Evolutionary conservation across 202 grass and related monocot genomes (phyloP), one percentile per base, ranked within the genome.

Genomic region (Musa balbisiana): DNA sequence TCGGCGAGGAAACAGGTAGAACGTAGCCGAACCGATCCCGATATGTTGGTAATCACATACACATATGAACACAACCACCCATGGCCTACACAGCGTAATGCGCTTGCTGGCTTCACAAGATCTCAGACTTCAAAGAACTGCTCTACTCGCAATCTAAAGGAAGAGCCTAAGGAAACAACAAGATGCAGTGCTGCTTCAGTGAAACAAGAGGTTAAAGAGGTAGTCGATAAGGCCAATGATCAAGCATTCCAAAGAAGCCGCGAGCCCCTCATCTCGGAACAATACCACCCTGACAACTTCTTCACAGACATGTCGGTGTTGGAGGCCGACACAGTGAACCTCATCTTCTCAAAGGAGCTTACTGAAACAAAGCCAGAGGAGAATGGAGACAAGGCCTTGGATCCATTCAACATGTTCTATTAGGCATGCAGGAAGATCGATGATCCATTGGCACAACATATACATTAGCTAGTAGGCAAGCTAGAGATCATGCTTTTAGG

Each of bases 41-140:
- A 89, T 80, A 85, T 95, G 96, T 77, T 99, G 4, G 89, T 99
- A 58, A 95, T 99, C 85, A 99, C 96, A 75, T 99, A 99, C 85
- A 99, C 86, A 75, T 95, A 91, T 23, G 96, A 99, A 82, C 96
- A 99, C 83, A 99, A 99, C 82, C 93, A 97, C 55, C 93, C 93
- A 2, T 97, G 93, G 93, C 93, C 93, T 15, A 93, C 90, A 15
- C 93, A 97, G 82, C 86, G 93, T 51, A 97, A 89, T 33, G 93
- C 91, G n/a, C 93, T 91, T 52, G 93, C 93, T 52, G 90, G 93
- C 69, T 97, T 88, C 17, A 84, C 86, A 9, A 74, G 93, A 11
- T 85, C 86, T 24, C 82, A 88, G 64, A 43, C 68, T 26, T 33
- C 78, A 33, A 72, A 62, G 78, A 49, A 83, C 43, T 77, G 73